These are phyloP conservation scores for Lippia alba DNA, from an alignment of 305 asterid species.

Conservation along the genomic window DNA sequence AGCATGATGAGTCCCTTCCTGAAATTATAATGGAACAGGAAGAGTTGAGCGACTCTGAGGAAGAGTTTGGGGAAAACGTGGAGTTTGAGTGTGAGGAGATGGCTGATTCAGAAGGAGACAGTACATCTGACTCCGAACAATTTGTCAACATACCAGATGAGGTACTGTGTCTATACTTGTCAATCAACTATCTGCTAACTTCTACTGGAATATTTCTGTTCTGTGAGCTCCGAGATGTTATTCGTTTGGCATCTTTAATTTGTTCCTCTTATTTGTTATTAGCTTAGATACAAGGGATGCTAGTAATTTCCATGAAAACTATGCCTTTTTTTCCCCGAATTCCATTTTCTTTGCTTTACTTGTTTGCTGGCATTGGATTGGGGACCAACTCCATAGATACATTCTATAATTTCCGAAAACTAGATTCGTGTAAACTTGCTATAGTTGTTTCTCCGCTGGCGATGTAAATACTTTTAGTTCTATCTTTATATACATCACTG, in stretches of 20 bases:
- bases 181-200: conserved; percentile 1
- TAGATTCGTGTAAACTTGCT: too few relatives aligned
- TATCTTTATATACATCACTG: background rate
- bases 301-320: conserved; percentile 9
- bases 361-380: background rate
- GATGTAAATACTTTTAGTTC: conserved; percentile 3
- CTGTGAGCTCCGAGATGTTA: conserved; percentile 6
- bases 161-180: conserved; percentile 50
- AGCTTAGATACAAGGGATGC: background rate
- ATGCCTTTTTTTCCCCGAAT: background rate
- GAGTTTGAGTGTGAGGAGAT: conserved; percentile 99
- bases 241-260: background rate
- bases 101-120: conserved; percentile 94
- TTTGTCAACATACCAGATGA: conserved; percentile 57
- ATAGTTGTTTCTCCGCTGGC: too few relatives aligned
- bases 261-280: background rate
- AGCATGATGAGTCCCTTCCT: conserved; percentile 59
- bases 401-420: too few relatives aligned
- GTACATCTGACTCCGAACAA: conserved; percentile 69
- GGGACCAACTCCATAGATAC: background rate
- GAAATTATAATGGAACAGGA: conserved; percentile 97
- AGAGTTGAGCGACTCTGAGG: conserved; percentile 96
- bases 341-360: conserved; percentile 1
- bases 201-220: conserved; percentile 6
- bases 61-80: conserved; percentile 83